Base-by-base conservation (phyloP, 2,329 filamentous ascomycete genomes). In the Calonectria crousiana region DNA sequence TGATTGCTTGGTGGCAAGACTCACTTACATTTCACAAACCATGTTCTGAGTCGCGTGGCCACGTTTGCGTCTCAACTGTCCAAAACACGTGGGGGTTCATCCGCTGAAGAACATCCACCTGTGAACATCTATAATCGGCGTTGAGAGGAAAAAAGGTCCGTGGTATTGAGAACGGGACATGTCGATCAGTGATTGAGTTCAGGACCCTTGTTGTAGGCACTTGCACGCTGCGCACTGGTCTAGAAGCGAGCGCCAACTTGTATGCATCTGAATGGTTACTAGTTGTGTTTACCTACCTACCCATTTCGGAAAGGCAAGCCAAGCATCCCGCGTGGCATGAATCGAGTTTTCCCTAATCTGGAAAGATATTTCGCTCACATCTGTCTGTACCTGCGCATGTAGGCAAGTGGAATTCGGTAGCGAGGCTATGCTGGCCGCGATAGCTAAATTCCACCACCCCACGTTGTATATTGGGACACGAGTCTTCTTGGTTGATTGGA, bases 381-480 rank as follows among this genome's bases (percentile, higher is more conserved):
- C 32, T 34, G 56, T 9, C 34, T 30, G 56, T 62, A 62, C 56
- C 56, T 62, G 56, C 34, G 56, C 28, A 28, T 41, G 56, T 62
- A 18, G 6, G 34, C 23, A 6, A 8, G n/a, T n/a, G 56, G 56
- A 16, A 38, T 16, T 34, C 34, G 56, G 56, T 18, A 41, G 56
- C 56, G 56, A 62, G 56, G 56, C 56, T 41, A 41, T 62, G 56
- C 34, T 62, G 34, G 56, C n/a, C 20, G 34, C 34, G 36, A 38
- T 62, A 44, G 56, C 34, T 62, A 62, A 62, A 41, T 41, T 62
- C n/a, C 56, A 41, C 56, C 56, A 62, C 56, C 56, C 56, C 56
- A 62, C 56, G 56, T 32, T 8, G 4, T 28, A n/a, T 18, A 26
- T 41, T 26, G 28, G 18, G 11, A 18, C 56, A 30, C 14, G n/a